A percentile compares a stretch with the other conserved stretches of the same genome.
phyloP scores from a whole-genome alignment of 495 filamentous ascomycete species.

The Letharia lupina region DNA sequence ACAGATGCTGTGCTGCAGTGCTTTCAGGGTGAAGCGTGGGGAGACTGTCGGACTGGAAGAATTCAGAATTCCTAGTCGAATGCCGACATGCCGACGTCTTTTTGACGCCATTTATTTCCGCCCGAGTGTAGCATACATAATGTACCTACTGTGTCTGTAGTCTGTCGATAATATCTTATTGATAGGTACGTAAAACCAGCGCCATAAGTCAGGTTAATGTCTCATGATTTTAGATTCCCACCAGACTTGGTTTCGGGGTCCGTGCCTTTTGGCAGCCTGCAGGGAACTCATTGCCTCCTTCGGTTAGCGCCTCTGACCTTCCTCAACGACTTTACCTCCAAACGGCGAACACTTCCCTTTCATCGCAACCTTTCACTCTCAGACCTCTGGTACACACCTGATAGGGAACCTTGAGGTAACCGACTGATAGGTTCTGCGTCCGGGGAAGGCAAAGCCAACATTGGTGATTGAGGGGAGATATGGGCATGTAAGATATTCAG shows the following conservation, averaged over 20 bases:
- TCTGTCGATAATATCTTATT: no score
- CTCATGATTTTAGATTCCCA: not conserved
- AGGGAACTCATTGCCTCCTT: slow-evolving; percentile 17
- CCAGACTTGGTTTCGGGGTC: not conserved
- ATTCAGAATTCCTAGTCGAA: not conserved
- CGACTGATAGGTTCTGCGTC: not conserved
- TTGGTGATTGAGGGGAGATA: not conserved
- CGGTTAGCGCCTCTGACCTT: slow-evolving; percentile 4
- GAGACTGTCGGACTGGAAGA: not conserved
- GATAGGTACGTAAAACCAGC: no score
- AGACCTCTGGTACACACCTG: not conserved
- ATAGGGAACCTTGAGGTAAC: not conserved
- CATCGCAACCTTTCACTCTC: not conserved
- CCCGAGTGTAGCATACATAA: no score
- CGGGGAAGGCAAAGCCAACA: not conserved
- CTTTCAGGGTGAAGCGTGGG: not conserved
- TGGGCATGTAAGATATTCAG: not conserved
- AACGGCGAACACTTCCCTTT: slow-evolving; percentile 13
- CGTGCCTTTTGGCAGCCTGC: not conserved
- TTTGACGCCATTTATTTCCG: no score
- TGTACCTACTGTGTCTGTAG: no score
- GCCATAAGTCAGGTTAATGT: no score
- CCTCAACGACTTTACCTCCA: slow-evolving; percentile 13
- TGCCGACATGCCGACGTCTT: no score
- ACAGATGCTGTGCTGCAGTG: not conserved